Base-by-base conservation (phyloP, 345 rosid species). In the Anacardium occidentale region DNA sequence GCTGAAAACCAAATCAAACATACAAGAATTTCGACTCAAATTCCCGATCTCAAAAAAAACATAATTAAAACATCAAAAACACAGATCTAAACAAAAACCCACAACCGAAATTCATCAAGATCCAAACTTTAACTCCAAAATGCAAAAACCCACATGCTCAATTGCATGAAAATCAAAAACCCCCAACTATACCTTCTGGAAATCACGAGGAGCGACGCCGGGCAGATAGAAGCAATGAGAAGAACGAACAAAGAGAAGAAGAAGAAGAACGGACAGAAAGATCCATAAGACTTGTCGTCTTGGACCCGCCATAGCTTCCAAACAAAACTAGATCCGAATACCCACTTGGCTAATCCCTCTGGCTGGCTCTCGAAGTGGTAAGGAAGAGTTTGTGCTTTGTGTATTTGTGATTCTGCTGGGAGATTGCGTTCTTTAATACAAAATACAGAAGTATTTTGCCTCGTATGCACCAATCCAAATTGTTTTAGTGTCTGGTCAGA, bases 161-260 rank as follows among this genome's bases (percentile, higher is more conserved):
- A 2, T 26, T 40, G 17, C 15, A 71, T 15, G 4, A 32, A 15
- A 55, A 54, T 71, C 1, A 8, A 15, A 51, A 54, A 29, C 32
- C 32, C 32, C 1, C 1, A 29, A 29, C 32, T 71, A 37, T 60
- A 89, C 96, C 87, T 75, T 82, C 25, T 60, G 45, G 69, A 90
- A 90, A 70, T 88, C 93, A 70, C 78, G 75, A 29, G 96, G 96
- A 42, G 96, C 89, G 32, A 90, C 93, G 3, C 93, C 96, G 22
- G 96, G 96, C 63, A 90, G 91, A 73, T 90, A 90, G 74, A 90
- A 90, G 78, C 82, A 80, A 78, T 78, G 63, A 24, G 77, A 78
- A 44, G 64, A 70, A 18, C n/a, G 65, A 50, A 62, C 52, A 73
- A 78, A 68, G 48, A 74, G 64, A 18, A 64, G 40, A 57, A 72